These are phyloP conservation scores for Populus hybrid DNA, from an alignment of 441 rosid species.

Conservation along the genomic window DNA sequence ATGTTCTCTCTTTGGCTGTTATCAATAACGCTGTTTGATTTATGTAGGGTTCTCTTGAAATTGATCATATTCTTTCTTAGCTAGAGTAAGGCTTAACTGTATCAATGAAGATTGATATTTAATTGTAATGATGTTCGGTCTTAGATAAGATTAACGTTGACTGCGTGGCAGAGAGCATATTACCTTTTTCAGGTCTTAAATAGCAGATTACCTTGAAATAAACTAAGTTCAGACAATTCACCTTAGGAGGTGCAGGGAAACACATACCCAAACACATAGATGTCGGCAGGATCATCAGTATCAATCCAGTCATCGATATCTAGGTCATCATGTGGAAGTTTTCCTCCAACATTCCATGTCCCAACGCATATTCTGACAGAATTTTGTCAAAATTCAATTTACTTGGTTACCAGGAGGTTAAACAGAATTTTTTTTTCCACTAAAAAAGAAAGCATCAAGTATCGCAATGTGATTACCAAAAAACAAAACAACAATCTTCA, in stretches of 20 bases:
- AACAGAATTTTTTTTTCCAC: not conserved
- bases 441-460: not conserved
- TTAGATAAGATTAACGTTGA: not conserved
- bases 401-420: not conserved
- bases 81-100: not conserved
- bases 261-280: conserved; percentile 86
- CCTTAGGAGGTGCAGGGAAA: conserved; percentile 1
- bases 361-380: conserved; percentile 59
- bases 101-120: not conserved
- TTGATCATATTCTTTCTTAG: not conserved
- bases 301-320: conserved; percentile 91
- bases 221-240: not conserved
- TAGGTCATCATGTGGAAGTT: conserved; percentile 76
- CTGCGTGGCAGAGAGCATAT: not conserved
- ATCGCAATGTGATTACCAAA: not conserved
- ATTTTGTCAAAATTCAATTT: not conserved
- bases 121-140: not conserved
- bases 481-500: not conserved
- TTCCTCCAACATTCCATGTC: conserved; percentile 96
- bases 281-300: conserved; percentile 77
- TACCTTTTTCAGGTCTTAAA: not conserved
- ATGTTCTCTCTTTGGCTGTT: not conserved
- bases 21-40: not conserved
- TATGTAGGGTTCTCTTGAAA: not conserved
- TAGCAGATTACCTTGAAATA: not conserved